These are phyloP conservation scores for Termitomyces sp. DNA, from an alignment of 768 basidiomycete genomes.

Conservation along the genomic window DNA sequence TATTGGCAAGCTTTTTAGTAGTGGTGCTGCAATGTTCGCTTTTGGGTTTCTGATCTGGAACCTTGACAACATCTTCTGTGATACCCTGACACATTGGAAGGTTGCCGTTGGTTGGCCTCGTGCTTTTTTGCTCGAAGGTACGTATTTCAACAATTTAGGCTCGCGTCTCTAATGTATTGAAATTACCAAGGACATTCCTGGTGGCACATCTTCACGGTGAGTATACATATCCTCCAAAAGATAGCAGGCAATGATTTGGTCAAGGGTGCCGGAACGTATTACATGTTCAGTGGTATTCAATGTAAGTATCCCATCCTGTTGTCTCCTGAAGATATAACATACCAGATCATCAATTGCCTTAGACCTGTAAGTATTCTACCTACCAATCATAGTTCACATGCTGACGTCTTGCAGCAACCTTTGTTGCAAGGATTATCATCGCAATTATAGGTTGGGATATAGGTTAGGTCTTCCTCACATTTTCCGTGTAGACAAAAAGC, in stretches of 20 bases:
- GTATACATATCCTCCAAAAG: conserved; percentile 10
- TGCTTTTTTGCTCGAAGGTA: conserved; percentile 64
- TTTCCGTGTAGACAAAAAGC: conserved; percentile 24
- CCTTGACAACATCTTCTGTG: conserved; percentile 74
- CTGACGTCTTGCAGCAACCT: conserved; percentile 31
- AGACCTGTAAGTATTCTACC: conserved; percentile 37
- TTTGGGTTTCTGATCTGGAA: conserved; percentile 76
- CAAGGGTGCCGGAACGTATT: conserved; percentile 45
- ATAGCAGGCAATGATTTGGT: background rate
- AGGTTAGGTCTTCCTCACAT: conserved; percentile 45
- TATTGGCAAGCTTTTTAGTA: conserved; percentile 41
- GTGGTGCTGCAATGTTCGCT: conserved; percentile 51
- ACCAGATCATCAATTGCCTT: background rate
- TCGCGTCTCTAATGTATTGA: background rate
- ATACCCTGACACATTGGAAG: conserved; percentile 50
- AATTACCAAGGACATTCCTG: conserved; percentile 52
- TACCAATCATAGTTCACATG: conserved; percentile 1
- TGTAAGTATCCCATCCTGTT: conserved; percentile 26
- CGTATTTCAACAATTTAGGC: background rate
- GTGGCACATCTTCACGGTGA: conserved; percentile 68
- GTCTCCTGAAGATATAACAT: background rate
- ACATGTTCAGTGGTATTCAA: conserved; percentile 47
- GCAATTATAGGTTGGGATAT: conserved; percentile 38
- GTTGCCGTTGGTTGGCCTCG: conserved; percentile 52
- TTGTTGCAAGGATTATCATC: conserved; percentile 54